Evolutionary conservation across 2,329 filamentous ascomycete genomes (phyloP).

Genomic region (Fusarium mundagurra): DNA sequence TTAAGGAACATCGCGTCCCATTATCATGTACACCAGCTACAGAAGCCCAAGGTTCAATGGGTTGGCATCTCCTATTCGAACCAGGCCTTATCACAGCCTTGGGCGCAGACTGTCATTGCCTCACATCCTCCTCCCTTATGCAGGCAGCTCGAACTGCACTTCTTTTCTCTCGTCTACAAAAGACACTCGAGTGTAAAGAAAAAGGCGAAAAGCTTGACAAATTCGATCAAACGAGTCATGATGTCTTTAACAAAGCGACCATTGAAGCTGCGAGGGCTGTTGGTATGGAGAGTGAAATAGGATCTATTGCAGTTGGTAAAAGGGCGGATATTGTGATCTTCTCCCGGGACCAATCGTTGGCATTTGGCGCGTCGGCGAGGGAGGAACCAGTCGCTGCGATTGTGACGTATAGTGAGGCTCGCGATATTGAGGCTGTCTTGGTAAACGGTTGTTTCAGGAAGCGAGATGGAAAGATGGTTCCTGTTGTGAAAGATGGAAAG

Average conservation of each 20-base stretch:
- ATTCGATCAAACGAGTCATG: not conserved
- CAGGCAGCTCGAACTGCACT: not conserved
- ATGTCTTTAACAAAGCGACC: not conserved
- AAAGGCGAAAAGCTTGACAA: not conserved
- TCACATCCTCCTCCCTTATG: not conserved
- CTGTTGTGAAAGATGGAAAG: not conserved
- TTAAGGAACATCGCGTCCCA: not conserved
- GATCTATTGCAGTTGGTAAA: not conserved
- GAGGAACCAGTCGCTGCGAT: not conserved
- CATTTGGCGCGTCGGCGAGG: not conserved
- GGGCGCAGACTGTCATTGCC: not conserved
- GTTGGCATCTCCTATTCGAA: not conserved
- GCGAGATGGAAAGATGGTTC: not conserved
- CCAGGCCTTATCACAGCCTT: not conserved
- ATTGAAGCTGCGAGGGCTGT: not conserved
- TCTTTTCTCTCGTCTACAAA: not conserved
- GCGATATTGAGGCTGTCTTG: not conserved
- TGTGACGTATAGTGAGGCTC: not conserved
- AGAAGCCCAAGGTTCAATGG: not conserved
- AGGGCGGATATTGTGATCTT: not conserved
- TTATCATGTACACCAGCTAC: not conserved
- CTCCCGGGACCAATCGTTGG: fast-evolving
- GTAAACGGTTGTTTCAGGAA: not conserved
- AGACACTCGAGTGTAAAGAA: not conserved
- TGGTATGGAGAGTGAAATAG: not conserved